These are phyloP conservation scores for Lepidium campestre DNA, from an alignment of 441 rosid species.

Conservation along the genomic window DNA sequence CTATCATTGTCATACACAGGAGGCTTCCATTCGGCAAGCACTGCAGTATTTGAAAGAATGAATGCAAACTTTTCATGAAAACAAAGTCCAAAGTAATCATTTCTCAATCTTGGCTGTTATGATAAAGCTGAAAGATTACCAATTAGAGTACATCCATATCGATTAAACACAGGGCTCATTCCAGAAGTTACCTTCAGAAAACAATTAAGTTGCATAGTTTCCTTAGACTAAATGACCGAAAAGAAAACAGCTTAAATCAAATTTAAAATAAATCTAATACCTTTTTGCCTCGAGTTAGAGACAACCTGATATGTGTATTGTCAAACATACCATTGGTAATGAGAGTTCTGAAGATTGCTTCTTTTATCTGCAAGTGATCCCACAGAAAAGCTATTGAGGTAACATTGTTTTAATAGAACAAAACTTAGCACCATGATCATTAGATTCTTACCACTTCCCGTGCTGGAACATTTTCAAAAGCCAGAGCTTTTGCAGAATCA, in stretches of 20 bases:
- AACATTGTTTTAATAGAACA: background rate
- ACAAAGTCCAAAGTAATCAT: background rate
- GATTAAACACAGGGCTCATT: slow-evolving; percentile 83
- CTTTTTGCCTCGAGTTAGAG: slow-evolving; percentile 89
- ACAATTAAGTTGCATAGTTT: background rate
- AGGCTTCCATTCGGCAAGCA: slow-evolving; percentile 91
- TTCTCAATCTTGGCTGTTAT: background rate
- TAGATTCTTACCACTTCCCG: slow-evolving; percentile 48
- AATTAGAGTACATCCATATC: slow-evolving; percentile 69
- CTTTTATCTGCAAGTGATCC: slow-evolving; percentile 46
- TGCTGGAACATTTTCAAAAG: slow-evolving; percentile 67
- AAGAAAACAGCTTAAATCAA: background rate
- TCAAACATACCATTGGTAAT: slow-evolving; percentile 81
- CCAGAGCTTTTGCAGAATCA: slow-evolving; percentile 85
- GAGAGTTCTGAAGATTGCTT: slow-evolving; percentile 76
- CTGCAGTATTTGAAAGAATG: slow-evolving; percentile 35
- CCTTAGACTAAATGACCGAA: background rate
- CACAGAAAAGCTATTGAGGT: background rate
- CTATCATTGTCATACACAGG: slow-evolving; percentile 81
- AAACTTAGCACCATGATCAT: background rate
- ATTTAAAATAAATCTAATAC: slow-evolving; percentile 25
- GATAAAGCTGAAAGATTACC: slow-evolving; percentile 40
- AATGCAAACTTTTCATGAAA: background rate
- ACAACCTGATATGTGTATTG: slow-evolving; percentile 74
- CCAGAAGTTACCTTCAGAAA: slow-evolving; percentile 83